A percentile compares a stretch with the other conserved stretches of the same genome.
Conservation (phyloP, 345 rosid genomes). For the Sonneratia alba region DNA sequence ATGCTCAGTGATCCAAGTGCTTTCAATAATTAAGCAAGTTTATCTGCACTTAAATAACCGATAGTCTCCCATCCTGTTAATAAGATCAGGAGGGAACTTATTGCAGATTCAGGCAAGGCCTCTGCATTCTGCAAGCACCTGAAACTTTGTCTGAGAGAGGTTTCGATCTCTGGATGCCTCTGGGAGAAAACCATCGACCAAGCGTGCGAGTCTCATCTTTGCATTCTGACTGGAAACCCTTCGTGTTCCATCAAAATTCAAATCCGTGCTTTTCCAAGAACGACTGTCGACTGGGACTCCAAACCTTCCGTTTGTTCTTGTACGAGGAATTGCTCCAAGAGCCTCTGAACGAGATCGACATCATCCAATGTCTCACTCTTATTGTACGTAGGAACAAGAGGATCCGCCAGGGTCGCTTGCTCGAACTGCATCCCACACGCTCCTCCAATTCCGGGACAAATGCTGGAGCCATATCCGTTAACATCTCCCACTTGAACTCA, state of each 20-base stretch:
- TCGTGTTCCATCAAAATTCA: constrained; percentile 32
- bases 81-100: too few species aligned
- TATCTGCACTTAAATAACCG: too few species aligned
- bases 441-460: constrained; percentile 83
- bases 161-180: constrained; percentile 93
- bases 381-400: constrained; percentile 55
- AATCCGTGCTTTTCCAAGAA: constrained; percentile 39
- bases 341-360: constrained; percentile 89
- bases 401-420: constrained; percentile 81
- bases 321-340: constrained; percentile 84
- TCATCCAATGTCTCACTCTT: constrained; percentile 69
- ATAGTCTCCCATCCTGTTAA: too few species aligned
- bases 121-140: constrained; percentile 59
- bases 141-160: constrained; percentile 79
- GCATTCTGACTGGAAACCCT: constrained; percentile 45
- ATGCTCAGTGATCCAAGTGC: too few species aligned
- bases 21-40: too few species aligned
- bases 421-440: constrained; percentile 97
- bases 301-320: constrained; percentile 83
- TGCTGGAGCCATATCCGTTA: constrained; percentile 67
- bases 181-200: constrained; percentile 90
- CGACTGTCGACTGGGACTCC: constrained; percentile 54
- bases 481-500: constrained; percentile 65
- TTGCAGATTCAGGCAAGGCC: constrained; percentile 90
- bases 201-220: constrained; percentile 92